Evolutionary conservation across 495 filamentous ascomycete species (phyloP), one percentile per base, ranked within the genome.

Genomic region (Penicillium odoratum): DNA sequence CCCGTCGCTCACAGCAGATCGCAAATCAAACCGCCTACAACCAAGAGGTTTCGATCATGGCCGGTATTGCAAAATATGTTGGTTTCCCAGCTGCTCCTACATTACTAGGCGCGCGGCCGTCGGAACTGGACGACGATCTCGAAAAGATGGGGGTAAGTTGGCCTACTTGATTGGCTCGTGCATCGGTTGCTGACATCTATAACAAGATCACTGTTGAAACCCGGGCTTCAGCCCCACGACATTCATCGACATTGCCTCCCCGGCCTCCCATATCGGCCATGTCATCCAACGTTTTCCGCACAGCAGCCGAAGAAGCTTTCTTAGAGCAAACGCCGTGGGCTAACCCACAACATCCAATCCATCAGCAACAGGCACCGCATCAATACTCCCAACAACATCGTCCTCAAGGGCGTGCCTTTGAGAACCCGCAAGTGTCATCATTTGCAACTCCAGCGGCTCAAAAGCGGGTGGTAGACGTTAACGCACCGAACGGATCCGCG

Each of bases 61-160:
- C 92, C 7, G 93, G 94, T 18, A 82, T 98, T 55, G 91, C 92
- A 7, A 97, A 96, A 70, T 90, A 97, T 71, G 84, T 95, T 51
- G 94, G 94, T 25, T 98, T 97, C 72, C 94, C 94, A 29, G 93
- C 93, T 33, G 93, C 93, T n/a, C 94, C 94, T 18, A 80, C 86
- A 10, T 84, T 98, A 59, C 74, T 80, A 28, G 82, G 86, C 26
- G 89, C 87, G 18, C 84, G 89, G 13, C 78, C 83, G 9, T 77
- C 84, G 16, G 91, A 96, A 58, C 73, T 92, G 26, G 90, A 96
- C 36, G 88, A 91, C 50, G 94, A 98, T 73, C 76, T 97, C 38
- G 86, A 91, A 67, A 88, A 85, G 58, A 97, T 98, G 81, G 88
- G 85, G 47, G 94, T 97, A 79, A 86, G 93, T 83, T 55, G 26